Evolutionary conservation across 2,329 filamentous ascomycete genomes (phyloP), one percentile per base, ranked within the genome.

Genomic region (Seiridium cupressi): DNA sequence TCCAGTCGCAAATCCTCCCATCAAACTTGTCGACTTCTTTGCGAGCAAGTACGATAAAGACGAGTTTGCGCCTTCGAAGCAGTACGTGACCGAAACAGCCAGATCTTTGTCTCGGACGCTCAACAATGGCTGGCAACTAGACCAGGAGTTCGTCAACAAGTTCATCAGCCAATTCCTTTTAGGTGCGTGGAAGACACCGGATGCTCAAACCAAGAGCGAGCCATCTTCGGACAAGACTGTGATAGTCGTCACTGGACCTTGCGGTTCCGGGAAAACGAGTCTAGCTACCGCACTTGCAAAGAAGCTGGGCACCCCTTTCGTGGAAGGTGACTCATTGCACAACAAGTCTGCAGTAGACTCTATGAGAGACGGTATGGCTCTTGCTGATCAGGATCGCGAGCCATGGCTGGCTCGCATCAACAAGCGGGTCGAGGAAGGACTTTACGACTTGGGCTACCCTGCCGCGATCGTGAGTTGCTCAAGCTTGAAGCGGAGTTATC

Each of bases 1-100:
- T 55, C 76, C 80, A 0, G 62, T 72, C 4, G 69, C 63, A 13
- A 85, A 85, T 63, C 82, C 83, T 9, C 76, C 80, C 0, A 75
- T 83, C 63, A 84, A 84, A 67, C 72, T 85, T 1, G 61, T 84
- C 1, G 81, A 83, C 47, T 86, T 83, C 71, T 85, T 84, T 60
- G 70, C 74, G 1, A 66, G 63, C n/a, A 81, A 81, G 63, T 82
- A 81, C 44, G 68, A 60, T 67, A 84, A 79, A 44, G 73, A 75
- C 3, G 79, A 82, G 54, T 81, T 81, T 61, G 73, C 76, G 4
- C 71, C 77, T 42, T 72, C 72, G 59, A 81, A 81, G 68, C 44
- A 62, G 3, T 81, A 79, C 61, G 63, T 69, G 2, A 79, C 77
- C 59, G 78, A 69, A 1, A 69, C 62, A 2, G 72, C 74, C 1